Evolutionary conservation across 495 filamentous ascomycete genomes (phyloP), one percentile per base, ranked within the genome.

Genomic region (Trichoderma parareesei): DNA sequence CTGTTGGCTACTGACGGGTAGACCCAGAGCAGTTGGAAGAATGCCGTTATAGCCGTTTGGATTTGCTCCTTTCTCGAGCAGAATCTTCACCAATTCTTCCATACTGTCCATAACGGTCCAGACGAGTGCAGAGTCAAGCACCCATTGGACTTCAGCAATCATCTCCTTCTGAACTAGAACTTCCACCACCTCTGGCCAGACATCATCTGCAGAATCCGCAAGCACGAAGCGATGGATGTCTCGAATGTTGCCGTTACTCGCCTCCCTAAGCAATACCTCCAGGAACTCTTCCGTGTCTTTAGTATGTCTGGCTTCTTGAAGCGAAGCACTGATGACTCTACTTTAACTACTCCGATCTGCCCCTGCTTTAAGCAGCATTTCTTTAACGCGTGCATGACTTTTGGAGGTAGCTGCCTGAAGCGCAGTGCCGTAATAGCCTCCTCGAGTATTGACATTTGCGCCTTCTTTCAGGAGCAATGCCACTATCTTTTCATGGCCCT

Each of bases 21-120:
- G 68, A 60, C 72, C 66, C 11, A 78, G 66, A 8, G 73, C 71
- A 13, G 66, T 71, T 27, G 66, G 61, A 65, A 68, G 71, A 0
- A 35, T 1, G 37, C 72, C 71, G 60, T 71, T 70, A 60, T 70
- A 38, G 9, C 65, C 68, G 65, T 75, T 74, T n/a, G 69, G 65
- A 55, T 73, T 66, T 9, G 71, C 72, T 7, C 75, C 75, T 20
- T 53, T 57, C 18, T 69, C 57, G 10, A 75, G 46, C 5, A 76
- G 63, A 4, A 66, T 4, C 41, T 70, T 20, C 2, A 74, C 65
- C 10, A 67, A 33, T 46, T 46, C 11, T 67, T 27, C 10, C n/a
- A n/a, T n/a, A n/a, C n/a, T n/a, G n/a, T n/a, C n/a, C n/a, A n/a
- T n/a, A n/a, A n/a, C n/a, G n/a, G n/a, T n/a, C n/a, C n/a, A n/a